Base-by-base conservation (phyloP, 169 alveolate genomes). In the Toxoplasma gondii region DNA sequence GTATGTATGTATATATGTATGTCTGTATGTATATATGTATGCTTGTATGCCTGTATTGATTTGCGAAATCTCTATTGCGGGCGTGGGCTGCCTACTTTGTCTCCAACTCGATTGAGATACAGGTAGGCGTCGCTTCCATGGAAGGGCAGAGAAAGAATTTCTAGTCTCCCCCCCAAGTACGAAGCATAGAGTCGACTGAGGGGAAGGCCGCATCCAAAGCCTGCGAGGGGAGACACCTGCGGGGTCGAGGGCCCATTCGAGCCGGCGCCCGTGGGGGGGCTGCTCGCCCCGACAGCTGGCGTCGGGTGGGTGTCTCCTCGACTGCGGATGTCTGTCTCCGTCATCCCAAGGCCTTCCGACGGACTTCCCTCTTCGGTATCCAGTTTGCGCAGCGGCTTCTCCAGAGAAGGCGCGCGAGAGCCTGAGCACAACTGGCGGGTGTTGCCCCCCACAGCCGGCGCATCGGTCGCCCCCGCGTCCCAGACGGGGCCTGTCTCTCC, bases 181-280 rank as follows among this genome's bases (percentile, higher is more conserved):
- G 91, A 58, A 0, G 95, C 95, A 43, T 93, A 93, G 70, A 93
- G 95, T 0, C 95, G 74, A 92, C 92, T 49, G 53, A 93, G 93
- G 4, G 95, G 95, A 12, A 93, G 95, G 45, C 95, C 95, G 82
- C 95, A 93, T 83, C 95, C 95, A 70, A 93, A 86, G 88, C 95
- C 95, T 0, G 95, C 95, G 54, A 93, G 91, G 49, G 94, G 94
- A 49, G 94, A 92, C 31, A 36, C 74, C 39, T 10, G 64, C 1
- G 81, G 43, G 36, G 90, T 29, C 34, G 43, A 2, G 2, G 58
- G 38, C 24, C 88, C 88, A 7, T 12, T 53, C 34, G 74, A 64
- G 74, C 74, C 74, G 34, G 74, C 24, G 74, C 74, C 29, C n/a
- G 74, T 10, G 24, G 74, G 74, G 34, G 29, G 74, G n/a, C 34